A percentile compares a stretch with the other conserved stretches of the same genome.
Conservation (phyloP, 2,329 filamentous ascomycete species). For the Zasmidium cellare region DNA sequence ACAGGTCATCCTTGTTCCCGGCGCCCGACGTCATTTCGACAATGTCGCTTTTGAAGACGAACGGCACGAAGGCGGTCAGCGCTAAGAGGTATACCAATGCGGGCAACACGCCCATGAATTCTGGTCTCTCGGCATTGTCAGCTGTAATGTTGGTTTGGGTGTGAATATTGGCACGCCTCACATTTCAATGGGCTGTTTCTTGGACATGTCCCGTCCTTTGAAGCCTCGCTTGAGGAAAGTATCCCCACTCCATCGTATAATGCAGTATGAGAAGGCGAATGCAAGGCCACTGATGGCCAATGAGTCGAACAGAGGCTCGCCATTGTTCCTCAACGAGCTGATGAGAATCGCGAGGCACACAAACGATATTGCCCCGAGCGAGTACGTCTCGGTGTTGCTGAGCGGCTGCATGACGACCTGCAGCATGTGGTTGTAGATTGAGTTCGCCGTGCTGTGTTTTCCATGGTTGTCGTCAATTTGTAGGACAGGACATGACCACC, state of each 20-base stretch:
- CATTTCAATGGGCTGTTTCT: constrained; percentile 73
- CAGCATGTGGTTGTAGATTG: not conserved
- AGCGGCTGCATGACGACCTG: constrained; percentile 38
- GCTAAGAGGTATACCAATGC: constrained; percentile 88
- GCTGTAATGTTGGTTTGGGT: constrained; percentile 7
- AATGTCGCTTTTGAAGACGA: constrained; percentile 98
- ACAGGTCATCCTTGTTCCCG: constrained; percentile 83
- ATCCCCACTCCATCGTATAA: constrained; percentile 91
- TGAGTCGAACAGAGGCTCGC: constrained; percentile 85
- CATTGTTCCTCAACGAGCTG: constrained; percentile 81
- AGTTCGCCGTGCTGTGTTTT: not conserved
- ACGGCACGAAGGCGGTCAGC: constrained; percentile 90
- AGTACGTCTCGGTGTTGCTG: constrained; percentile 56
- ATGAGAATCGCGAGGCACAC: constrained; percentile 72
- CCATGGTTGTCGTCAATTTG: not conserved
- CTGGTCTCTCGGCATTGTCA: constrained; percentile 59
- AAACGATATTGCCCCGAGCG: constrained; percentile 63
- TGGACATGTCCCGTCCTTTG: constrained; percentile 87
- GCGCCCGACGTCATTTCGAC: constrained; percentile 92
- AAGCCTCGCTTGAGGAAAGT: constrained; percentile 86
- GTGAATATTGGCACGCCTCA: constrained; percentile 40
- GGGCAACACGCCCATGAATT: constrained; percentile 93
- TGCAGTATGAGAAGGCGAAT: constrained; percentile 76
- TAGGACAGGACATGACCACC: not conserved
- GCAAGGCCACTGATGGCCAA: constrained; percentile 82